Evolutionary conservation across 75 land plant genomes (phyloP).

Genomic region (Pinus taeda): DNA sequence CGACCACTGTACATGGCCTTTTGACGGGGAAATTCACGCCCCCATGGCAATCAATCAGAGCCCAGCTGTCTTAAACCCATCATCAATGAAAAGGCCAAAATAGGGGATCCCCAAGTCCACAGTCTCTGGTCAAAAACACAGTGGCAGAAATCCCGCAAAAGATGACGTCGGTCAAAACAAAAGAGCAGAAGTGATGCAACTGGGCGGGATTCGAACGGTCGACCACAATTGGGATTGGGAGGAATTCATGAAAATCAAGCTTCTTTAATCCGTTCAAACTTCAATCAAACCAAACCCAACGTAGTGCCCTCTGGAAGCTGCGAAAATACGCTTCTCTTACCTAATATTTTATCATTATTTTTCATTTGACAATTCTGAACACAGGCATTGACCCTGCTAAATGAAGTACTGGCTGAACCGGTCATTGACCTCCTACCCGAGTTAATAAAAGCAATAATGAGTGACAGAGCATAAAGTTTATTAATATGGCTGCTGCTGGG

Average conservation of each 20-base stretch:
- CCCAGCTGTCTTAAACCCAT: constrained; percentile 1
- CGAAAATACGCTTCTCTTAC: not conserved
- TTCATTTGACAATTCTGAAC: not conserved
- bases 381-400: constrained; percentile 5
- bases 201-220: not conserved
- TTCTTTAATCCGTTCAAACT: not conserved
- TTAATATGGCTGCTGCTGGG: not conserved
- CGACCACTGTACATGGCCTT: too few species aligned
- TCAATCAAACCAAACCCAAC: not conserved
- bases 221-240: not conserved
- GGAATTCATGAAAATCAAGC: too few species aligned
- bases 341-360: not conserved
- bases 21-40: not conserved
- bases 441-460: not conserved
- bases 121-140: constrained; percentile 1
- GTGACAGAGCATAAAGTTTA: not conserved
- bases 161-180: not conserved
- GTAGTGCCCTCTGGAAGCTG: not conserved
- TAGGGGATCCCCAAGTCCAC: not conserved
- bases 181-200: not conserved
- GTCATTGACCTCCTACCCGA: not conserved
- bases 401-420: constrained; percentile 6
- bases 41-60: not conserved
- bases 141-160: not conserved
- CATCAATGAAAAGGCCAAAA: not conserved